Base-by-base conservation (phyloP, 1,284 basidiomycete genomes). In the Cryptococcus neoformans region DNA sequence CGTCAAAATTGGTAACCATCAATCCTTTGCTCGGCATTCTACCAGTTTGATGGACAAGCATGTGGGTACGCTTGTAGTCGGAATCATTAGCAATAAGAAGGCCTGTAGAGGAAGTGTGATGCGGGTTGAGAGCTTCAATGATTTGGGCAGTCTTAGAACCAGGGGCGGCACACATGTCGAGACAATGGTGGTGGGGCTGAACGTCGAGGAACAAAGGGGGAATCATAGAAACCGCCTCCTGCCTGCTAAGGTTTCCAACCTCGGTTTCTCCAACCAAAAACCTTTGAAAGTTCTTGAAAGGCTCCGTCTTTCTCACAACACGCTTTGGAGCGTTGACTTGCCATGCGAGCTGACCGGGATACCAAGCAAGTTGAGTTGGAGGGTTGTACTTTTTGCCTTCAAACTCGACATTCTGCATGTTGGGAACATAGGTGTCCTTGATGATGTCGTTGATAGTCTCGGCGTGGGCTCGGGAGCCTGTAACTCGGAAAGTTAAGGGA, bases 151-250 rank as follows among this genome's bases (percentile, higher is more conserved):
- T 75, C 68, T 99, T 99, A 37, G 92, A 96, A 12, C 96, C 96
- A 1, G 96, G 96, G 1, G 96, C 95, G n/a, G 96, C 96, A 73
- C 95, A 99, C 89, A 97, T 92, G 78, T 99, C 95, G 66, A 99
- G 85, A 41, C 92, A 90, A 62, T 80, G 81, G 70, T 97, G 93
- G 73, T 94, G 87, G 0, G 93, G 90, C 69, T 92, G 82, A n/a
- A 99, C 92, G 60, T 95, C 89, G 50, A 99, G 83, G 67, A 99
- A 87, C 2, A 99, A 83, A 1, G 96, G 95, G 4, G 96, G 96
- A 21, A 99, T 82, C 96, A 99, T 99, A 69, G 92, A 96, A 53
- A 99, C 96, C 21, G 92, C 94, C 78, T 99, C 96, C 79, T 98
- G 94, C 21, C 96, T 83, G 9, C 92, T 96, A 56, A 99, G 84